Percentiles rank a stretch among this genome's conserved stretches.
Conservation (phyloP, 805 yeast genomes). For the Cephaloascus albidus region DNA sequence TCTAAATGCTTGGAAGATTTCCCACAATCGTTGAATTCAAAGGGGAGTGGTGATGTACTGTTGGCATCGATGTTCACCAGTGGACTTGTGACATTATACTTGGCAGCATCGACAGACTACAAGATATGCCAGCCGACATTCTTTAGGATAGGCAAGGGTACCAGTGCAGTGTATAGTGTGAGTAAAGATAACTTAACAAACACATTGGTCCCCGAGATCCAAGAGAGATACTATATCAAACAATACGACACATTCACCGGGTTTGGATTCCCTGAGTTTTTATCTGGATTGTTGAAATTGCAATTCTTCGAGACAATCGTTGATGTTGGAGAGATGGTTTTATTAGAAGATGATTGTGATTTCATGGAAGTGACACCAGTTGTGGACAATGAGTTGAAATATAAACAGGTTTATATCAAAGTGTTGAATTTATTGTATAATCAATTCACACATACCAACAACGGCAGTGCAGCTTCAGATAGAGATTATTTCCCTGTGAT, state of each 20-base stretch:
- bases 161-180: neutral
- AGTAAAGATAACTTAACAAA: neutral
- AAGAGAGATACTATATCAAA: neutral
- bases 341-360: neutral
- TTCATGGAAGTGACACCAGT: neutral
- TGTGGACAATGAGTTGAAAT: neutral
- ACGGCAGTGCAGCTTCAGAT: neutral
- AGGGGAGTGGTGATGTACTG: neutral
- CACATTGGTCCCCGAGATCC: neutral
- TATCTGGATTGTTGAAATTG: neutral
- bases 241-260: neutral
- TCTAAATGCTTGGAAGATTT: neutral
- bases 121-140: neutral
- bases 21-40: neutral
- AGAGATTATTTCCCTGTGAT: neutral
- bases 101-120: neutral
- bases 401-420: neutral
- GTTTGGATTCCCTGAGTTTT: neutral
- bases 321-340: neutral
- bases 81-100: neutral
- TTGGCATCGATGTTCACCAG: neutral
- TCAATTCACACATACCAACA: neutral
- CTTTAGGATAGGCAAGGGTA: neutral
- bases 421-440: neutral
- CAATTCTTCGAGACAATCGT: neutral